Percentiles rank a stretch among this genome's conserved stretches.
Conservation (phyloP, 78 protist genomes). For the Speleostelium caveatum region DNA sequence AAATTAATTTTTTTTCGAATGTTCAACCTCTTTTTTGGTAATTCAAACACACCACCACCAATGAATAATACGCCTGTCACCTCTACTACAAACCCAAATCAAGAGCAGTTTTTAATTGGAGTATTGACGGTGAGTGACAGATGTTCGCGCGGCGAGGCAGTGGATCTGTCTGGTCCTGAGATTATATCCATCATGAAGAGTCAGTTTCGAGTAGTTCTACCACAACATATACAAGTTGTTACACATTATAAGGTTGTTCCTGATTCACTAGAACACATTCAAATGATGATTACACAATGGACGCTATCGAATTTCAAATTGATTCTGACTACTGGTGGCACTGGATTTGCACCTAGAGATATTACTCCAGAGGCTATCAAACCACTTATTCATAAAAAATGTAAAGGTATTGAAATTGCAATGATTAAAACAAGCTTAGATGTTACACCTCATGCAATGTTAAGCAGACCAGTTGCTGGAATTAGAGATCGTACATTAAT, state of each 20-base stretch:
- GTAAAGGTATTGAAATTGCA: slow-evolving; percentile 67
- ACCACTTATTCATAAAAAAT: slow-evolving; percentile 27
- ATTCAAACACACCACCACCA: neutral
- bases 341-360: slow-evolving; percentile 77
- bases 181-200: slow-evolving; percentile 22
- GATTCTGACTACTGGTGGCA: slow-evolving; percentile 76
- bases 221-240: neutral
- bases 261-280: slow-evolving; percentile 52
- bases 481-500: slow-evolving; percentile 47
- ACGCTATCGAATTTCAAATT: slow-evolving; percentile 18
- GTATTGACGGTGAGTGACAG: slow-evolving; percentile 72
- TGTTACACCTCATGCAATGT: slow-evolving; percentile 72
- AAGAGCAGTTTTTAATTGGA: slow-evolving; percentile 16
- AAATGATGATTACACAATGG: slow-evolving; percentile 24
- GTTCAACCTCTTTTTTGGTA: too few relatives aligned
- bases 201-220: slow-evolving; percentile 22
- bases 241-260: slow-evolving; percentile 64
- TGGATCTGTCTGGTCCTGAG: slow-evolving; percentile 74
- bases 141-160: slow-evolving; percentile 35
- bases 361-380: slow-evolving; percentile 78
- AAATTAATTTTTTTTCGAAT: too few relatives aligned
- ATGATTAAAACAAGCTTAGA: slow-evolving; percentile 54
- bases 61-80: neutral
- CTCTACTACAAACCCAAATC: neutral
- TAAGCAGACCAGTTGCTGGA: slow-evolving; percentile 68